phyloP scores from a whole-genome alignment of 768 basidiomycete genomes.

The Infundibulicybe gibba region DNA sequence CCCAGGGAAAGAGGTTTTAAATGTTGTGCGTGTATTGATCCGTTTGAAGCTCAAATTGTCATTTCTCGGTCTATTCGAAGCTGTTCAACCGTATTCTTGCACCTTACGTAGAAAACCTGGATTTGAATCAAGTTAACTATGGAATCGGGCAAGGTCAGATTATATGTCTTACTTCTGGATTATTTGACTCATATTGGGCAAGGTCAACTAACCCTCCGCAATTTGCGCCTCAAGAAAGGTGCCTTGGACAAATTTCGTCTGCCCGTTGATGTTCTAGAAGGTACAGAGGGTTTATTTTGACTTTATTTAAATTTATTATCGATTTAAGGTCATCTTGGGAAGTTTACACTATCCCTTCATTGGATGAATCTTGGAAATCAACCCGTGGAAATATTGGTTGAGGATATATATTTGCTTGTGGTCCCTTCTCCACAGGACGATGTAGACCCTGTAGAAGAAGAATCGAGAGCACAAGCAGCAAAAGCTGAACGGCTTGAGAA shows the following conservation, averaged over 20 bases:
- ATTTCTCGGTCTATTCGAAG: conserved; percentile 19
- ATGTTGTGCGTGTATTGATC: conserved; percentile 51
- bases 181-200: not conserved
- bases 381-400: conserved; percentile 87
- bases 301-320: not conserved
- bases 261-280: conserved; percentile 93
- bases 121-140: conserved; percentile 92
- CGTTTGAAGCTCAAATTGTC: not conserved
- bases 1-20: conserved; percentile 81
- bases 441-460: conserved; percentile 81
- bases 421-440: conserved; percentile 71
- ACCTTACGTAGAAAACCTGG: conserved; percentile 95
- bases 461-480: conserved; percentile 71
- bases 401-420: conserved; percentile 94
- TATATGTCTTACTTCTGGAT: not conserved
- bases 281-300: conserved; percentile 29
- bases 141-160: conserved; percentile 78
- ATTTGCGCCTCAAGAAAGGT: conserved; percentile 86
- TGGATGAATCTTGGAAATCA: conserved; percentile 89
- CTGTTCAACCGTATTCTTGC: conserved; percentile 89
- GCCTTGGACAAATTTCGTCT: conserved; percentile 94
- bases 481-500: conserved; percentile 88
- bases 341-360: conserved; percentile 79
- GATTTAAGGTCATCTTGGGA: conserved; percentile 72
- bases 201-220: conserved; percentile 78